These are phyloP conservation scores for Pichia rugopelliculosa DNA, from an alignment of 805 yeast species.

Conservation along the genomic window DNA sequence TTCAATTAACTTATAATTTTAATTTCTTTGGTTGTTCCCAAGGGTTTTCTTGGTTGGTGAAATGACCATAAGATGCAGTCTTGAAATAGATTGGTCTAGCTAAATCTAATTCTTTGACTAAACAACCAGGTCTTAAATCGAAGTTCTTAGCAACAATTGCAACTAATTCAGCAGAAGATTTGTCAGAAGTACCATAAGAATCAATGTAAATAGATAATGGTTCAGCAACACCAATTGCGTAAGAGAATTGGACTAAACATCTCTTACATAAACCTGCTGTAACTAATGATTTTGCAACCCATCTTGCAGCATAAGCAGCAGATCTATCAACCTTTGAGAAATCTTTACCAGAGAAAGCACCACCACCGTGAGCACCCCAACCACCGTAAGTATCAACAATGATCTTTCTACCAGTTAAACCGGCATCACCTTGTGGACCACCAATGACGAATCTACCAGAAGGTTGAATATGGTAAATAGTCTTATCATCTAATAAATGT, in stretches of 20 bases:
- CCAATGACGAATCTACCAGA: slow-evolving; percentile 99
- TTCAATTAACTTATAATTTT: slow-evolving; percentile 38
- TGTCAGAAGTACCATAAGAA: slow-evolving; percentile 94
- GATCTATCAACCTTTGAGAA: slow-evolving; percentile 99
- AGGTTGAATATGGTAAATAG: slow-evolving; percentile 97
- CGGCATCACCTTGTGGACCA: slow-evolving; percentile 99
- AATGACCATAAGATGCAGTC: slow-evolving; percentile 99
- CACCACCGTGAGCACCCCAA: slow-evolving; percentile 99
- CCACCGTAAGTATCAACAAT: slow-evolving; percentile 99
- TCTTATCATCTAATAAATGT: slow-evolving; percentile 84
- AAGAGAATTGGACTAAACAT: slow-evolving; percentile 96
- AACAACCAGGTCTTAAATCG: slow-evolving; percentile 98
- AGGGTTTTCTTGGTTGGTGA: slow-evolving; percentile 96
- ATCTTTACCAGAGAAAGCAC: slow-evolving; percentile 99
- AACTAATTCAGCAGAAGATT: slow-evolving; percentile 84
- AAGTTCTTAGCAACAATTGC: slow-evolving; percentile 88
- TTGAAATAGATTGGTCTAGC: slow-evolving; percentile 99
- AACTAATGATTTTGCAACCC: slow-evolving; percentile 99
- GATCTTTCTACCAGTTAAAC: slow-evolving; percentile 98
- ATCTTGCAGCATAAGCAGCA: slow-evolving; percentile 99
- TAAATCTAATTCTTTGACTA: slow-evolving; percentile 91
- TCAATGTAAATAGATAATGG: slow-evolving; percentile 97
- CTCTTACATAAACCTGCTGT: slow-evolving; percentile 93
- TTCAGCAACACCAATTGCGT: slow-evolving; percentile 99
- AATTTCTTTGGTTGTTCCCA: slow-evolving; percentile 96